phyloP scores from a whole-genome alignment of 1,284 basidiomycete genomes.

The Trichosporon faecale region DNA sequence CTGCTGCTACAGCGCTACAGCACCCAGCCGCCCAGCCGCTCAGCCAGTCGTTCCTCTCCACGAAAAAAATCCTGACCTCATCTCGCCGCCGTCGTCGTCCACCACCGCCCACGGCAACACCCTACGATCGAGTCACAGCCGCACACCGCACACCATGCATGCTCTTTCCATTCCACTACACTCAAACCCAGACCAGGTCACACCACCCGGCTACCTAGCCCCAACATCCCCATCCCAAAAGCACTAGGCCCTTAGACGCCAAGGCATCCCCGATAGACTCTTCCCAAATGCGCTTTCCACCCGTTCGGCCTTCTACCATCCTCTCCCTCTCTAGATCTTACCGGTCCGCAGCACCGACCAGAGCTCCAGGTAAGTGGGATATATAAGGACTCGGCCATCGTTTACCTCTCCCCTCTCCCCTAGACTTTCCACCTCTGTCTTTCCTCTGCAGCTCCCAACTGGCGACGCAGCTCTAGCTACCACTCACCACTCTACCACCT shows the following conservation, averaged over 20 bases:
- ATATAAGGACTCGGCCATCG: not conserved
- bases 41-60: not conserved
- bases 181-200: no score
- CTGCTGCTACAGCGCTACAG: not conserved
- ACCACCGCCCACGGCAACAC: constrained; percentile 3
- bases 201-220: constrained; percentile 4
- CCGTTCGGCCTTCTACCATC: constrained; percentile 6
- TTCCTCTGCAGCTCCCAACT: not conserved
- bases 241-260: constrained; percentile 9
- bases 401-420: constrained; percentile 1
- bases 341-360: constrained; percentile 7
- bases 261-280: not conserved
- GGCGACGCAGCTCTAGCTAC: not conserved
- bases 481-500: not conserved
- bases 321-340: constrained; percentile 4
- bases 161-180: not conserved
- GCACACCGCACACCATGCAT: not conserved
- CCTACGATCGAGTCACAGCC: not conserved
- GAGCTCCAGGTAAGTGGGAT: not conserved
- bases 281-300: constrained; percentile 1
- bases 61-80: constrained; percentile 9
- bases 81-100: constrained; percentile 6
- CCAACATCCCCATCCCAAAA: not conserved
- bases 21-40: no score
- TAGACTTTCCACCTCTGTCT: not conserved